A percentile compares a stretch with the other conserved stretches of the same genome.
Conservation (phyloP, 306 rosid genomes). For the Medicago truncatula region MtrunA17r5.0-ANR NC_053048.1:6856001-6856500, state of each 20-base stretch:
- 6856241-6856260: constrained; percentile 93
- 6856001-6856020: constrained; percentile 15
- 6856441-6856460: neutral
- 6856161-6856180: constrained; percentile 73
- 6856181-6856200: constrained; percentile 73
- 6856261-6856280: constrained; percentile 93
- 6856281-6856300: constrained; percentile 55
- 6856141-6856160: constrained; percentile 84
- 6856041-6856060: constrained; percentile 7
- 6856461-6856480: constrained; percentile 17
- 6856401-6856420: neutral
- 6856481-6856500: constrained; percentile 2
- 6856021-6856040: constrained; percentile 8
- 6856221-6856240: constrained; percentile 74
- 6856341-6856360: constrained; percentile 21
- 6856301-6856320: constrained; percentile 20
- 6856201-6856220: constrained; percentile 63
- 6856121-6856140: constrained; percentile 77
- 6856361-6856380: constrained; percentile 8
- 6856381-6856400: neutral
- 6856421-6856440: constrained; percentile 10
- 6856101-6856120: constrained; percentile 76
- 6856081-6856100: constrained; percentile 85
- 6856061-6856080: constrained; percentile 73
- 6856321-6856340: neutral